Conservation (phyloP, 768 basidiomycete genomes). For the Trametes elegans region DNA sequence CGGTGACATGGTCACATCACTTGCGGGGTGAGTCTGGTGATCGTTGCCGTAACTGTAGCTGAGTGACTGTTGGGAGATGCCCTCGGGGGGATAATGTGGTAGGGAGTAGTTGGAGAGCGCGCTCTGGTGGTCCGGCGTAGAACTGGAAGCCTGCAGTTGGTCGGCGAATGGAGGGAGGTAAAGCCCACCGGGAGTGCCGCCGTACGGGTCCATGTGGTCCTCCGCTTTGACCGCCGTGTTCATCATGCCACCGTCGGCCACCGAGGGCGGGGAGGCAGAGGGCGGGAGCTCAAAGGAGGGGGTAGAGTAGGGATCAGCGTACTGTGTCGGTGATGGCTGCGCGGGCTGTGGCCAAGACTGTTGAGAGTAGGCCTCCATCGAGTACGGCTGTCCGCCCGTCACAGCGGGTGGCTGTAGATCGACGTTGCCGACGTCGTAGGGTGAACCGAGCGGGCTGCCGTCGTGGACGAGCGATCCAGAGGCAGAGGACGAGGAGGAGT, state of each 20-base stretch:
- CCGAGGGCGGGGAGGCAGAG: background rate
- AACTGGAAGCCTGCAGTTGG: background rate
- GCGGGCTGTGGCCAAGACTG: constrained; percentile 11
- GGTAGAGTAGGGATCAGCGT: constrained; percentile 11
- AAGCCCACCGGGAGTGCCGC: background rate
- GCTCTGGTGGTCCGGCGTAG: background rate
- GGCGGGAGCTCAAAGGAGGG: constrained; percentile 8
- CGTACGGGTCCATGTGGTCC: constrained; percentile 2
- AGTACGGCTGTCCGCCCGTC: constrained; percentile 7
- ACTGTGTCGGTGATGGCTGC: constrained; percentile 7
- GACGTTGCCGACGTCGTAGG: constrained; percentile 4
- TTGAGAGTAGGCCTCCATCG: constrained; percentile 8
- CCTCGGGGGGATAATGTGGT: background rate
- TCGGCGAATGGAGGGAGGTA: constrained; percentile 7
- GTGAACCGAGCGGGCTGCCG: constrained; percentile 10
- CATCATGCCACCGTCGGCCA: constrained; percentile 1
- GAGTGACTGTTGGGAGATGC: constrained; percentile 1
- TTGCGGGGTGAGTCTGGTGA: background rate
- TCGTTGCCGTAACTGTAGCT: constrained; percentile 8
- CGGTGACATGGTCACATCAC: constrained; percentile 7
- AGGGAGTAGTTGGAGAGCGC: background rate
- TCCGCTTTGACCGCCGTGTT: background rate
- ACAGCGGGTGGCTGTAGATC: background rate
- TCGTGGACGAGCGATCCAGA: constrained; percentile 8
- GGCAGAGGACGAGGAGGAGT: constrained; percentile 16